Evolutionary conservation across 257 asterid species (phyloP), one percentile per base, ranked within the genome.

Genomic region (Linderniella brevidens): DNA sequence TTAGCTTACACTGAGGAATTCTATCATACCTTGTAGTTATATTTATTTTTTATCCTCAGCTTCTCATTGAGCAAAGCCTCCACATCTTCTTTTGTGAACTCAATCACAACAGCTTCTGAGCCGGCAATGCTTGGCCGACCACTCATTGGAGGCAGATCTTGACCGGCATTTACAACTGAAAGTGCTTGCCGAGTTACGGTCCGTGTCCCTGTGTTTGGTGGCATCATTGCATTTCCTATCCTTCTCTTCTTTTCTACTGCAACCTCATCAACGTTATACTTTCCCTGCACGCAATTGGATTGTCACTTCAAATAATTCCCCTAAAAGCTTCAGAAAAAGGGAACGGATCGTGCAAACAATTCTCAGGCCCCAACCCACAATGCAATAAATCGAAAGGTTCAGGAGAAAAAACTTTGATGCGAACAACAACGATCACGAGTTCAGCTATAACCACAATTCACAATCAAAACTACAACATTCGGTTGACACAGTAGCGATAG

Each of bases 11-110:
- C 15, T 12, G 4, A 3, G 18, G 18, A 15, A 17, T 44, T 25
- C 17, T 25, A 49, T 37, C 66, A 29, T 45, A 70, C 75, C 72
- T 66, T 67, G 62, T 47, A 58, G 64, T 75, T 77, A 39, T 45
- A 85, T 49, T 63, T 82, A 41, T 79, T 90, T 64, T 77, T 92
- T 5, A 67, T 46, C 62, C 69, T 82, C 72, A 64, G 58, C 70
- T 68, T 92, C 70, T 82, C 93, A 14, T 46, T 69, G 5, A 92
- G 76, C 69, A 92, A 67, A 39, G 80, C 69, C 50, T 79, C 95
- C 5, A 79, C 71, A 17, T 74, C 86, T 67, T 79, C 95, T 64
- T 70, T 82, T 17, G 69, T 71, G 63, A 82, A 75, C 69, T 82
- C 95, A 48, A 68, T 41, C 12, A 45, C 57, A 13, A 72, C 66